phyloP scores from a whole-genome alignment of 495 filamentous ascomycete genomes.

The Aspergillus olivimuriae region DNA sequence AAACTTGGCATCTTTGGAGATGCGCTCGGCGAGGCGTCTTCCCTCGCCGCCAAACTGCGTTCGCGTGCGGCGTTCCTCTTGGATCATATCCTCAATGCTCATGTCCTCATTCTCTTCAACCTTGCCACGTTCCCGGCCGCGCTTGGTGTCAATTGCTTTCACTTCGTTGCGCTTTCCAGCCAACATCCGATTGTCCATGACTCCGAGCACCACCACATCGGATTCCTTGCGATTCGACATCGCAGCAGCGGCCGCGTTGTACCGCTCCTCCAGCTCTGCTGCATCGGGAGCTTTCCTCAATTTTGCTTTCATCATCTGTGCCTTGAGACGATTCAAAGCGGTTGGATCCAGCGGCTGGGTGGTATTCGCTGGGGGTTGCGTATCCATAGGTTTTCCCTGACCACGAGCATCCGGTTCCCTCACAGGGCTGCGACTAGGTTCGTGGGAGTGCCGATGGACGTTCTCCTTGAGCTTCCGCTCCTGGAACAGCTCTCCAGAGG shows the following conservation, averaged over 20 bases:
- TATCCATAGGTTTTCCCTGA: slow-evolving; percentile 39
- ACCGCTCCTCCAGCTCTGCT: slow-evolving; percentile 74
- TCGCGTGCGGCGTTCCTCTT: slow-evolving; percentile 79
- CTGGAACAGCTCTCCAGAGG: slow-evolving; percentile 77
- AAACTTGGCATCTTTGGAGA: slow-evolving; percentile 88
- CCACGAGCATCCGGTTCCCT: slow-evolving; percentile 39
- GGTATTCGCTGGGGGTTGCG: slow-evolving; percentile 28
- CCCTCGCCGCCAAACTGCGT: slow-evolving; percentile 78
- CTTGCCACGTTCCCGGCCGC: slow-evolving; percentile 70
- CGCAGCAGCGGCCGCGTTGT: slow-evolving; percentile 61
- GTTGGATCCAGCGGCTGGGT: slow-evolving; percentile 61
- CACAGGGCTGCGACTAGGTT: slow-evolving; percentile 27
- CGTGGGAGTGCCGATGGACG: slow-evolving; percentile 26
- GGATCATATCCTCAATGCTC: slow-evolving; percentile 91
- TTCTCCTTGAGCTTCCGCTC: slow-evolving; percentile 58
- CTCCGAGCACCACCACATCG: slow-evolving; percentile 71
- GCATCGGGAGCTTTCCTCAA: slow-evolving; percentile 67
- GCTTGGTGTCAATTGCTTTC: slow-evolving; percentile 64
- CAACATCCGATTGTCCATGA: slow-evolving; percentile 84
- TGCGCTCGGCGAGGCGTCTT: slow-evolving; percentile 75
- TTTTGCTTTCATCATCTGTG: slow-evolving; percentile 91
- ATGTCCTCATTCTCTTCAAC: slow-evolving; percentile 93
- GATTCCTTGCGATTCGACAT: slow-evolving; percentile 53
- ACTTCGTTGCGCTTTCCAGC: slow-evolving; percentile 69
- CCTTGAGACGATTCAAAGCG: slow-evolving; percentile 80